A percentile compares a stretch with the other conserved stretches of the same genome.
Conservation (phyloP, 2,329 filamentous ascomycete species). For the Leptodontidium sp. region DNA sequence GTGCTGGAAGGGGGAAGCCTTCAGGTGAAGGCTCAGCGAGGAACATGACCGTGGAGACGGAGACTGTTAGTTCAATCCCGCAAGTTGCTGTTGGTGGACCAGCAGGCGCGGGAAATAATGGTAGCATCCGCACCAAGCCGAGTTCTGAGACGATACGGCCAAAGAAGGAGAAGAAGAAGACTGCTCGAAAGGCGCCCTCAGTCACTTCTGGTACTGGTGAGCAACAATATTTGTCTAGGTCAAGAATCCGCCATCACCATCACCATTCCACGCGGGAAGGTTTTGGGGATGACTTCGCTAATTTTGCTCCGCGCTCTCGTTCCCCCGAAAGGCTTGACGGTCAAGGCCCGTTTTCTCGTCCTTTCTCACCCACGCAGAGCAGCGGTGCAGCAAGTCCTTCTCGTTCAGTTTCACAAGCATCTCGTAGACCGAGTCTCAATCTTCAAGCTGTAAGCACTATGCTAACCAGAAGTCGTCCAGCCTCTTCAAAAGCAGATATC, state of each 20-base stretch:
- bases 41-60: slow-evolving; percentile 97
- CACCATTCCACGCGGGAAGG: slow-evolving; percentile 45
- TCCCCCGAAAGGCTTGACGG: slow-evolving; percentile 36
- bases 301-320: slow-evolving; percentile 22
- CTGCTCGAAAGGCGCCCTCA: slow-evolving; percentile 75
- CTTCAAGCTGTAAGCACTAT: slow-evolving; percentile 52
- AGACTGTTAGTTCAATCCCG: slow-evolving; percentile 91
- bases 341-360: slow-evolving; percentile 39
- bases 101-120: slow-evolving; percentile 68
- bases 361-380: slow-evolving; percentile 33
- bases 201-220: slow-evolving; percentile 78
- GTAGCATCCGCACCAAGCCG: slow-evolving; percentile 83
- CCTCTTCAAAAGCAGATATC: slow-evolving; percentile 94
- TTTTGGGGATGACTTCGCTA: slow-evolving; percentile 32
- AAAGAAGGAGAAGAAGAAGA: slow-evolving; percentile 89
- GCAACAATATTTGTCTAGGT: slow-evolving; percentile 50
- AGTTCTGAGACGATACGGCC: slow-evolving; percentile 97
- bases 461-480: slow-evolving; percentile 61
- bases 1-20: slow-evolving; percentile 73
- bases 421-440: slow-evolving; percentile 50
- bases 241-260: slow-evolving; percentile 53
- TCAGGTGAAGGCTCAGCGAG: slow-evolving; percentile 75
- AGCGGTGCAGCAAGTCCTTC: slow-evolving; percentile 41
- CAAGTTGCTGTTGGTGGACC: slow-evolving; percentile 79
- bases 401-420: slow-evolving; percentile 40